These are phyloP conservation scores for Harringtonia aguacate DNA, from an alignment of 2,329 filamentous ascomycete genomes.

Conservation along the genomic window DNA sequence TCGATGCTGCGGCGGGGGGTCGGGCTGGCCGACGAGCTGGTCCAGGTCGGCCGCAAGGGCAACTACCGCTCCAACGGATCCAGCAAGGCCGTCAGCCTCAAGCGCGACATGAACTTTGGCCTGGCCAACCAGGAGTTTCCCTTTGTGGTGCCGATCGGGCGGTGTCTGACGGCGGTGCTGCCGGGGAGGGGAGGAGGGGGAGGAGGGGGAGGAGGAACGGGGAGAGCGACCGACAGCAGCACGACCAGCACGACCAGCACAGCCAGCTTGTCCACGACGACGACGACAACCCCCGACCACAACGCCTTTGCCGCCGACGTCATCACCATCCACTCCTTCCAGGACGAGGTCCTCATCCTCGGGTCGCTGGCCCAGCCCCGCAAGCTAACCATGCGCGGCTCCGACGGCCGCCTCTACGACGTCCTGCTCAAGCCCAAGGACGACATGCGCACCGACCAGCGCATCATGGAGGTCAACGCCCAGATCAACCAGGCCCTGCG, in stretches of 20 bases:
- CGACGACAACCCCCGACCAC: slow-evolving; percentile 55
- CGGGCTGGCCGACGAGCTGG: slow-evolving; percentile 39
- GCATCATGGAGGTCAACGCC: slow-evolving; percentile 97
- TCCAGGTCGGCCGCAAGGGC: slow-evolving; percentile 44
- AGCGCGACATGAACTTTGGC: slow-evolving; percentile 70
- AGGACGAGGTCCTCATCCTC: slow-evolving; percentile 81
- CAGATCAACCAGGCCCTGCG: slow-evolving; percentile 96
- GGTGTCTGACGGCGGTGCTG: slow-evolving; percentile 70
- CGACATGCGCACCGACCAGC: slow-evolving; percentile 92
- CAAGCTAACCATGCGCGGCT: slow-evolving; percentile 78
- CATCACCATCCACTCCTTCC: slow-evolving; percentile 69
- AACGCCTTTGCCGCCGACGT: slow-evolving; percentile 80
- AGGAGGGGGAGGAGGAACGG: too few relatives aligned
- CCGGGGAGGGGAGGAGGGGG: slow-evolving; percentile 30
- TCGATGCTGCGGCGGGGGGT: slow-evolving; percentile 27
- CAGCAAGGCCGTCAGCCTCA: slow-evolving; percentile 61
- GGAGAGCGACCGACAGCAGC: neutral
- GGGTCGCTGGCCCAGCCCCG: slow-evolving; percentile 87
- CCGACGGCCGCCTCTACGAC: slow-evolving; percentile 79
- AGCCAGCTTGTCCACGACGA: too few relatives aligned
- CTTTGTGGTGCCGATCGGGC: slow-evolving; percentile 82
- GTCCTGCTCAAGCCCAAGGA: slow-evolving; percentile 97
- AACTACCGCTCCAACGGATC: slow-evolving; percentile 71
- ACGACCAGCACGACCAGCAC: neutral
- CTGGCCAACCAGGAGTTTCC: slow-evolving; percentile 72